Evolutionary conservation across 176 grass and related monocot genomes (phyloP).

Genomic region (Metroxylon sagu): DNA sequence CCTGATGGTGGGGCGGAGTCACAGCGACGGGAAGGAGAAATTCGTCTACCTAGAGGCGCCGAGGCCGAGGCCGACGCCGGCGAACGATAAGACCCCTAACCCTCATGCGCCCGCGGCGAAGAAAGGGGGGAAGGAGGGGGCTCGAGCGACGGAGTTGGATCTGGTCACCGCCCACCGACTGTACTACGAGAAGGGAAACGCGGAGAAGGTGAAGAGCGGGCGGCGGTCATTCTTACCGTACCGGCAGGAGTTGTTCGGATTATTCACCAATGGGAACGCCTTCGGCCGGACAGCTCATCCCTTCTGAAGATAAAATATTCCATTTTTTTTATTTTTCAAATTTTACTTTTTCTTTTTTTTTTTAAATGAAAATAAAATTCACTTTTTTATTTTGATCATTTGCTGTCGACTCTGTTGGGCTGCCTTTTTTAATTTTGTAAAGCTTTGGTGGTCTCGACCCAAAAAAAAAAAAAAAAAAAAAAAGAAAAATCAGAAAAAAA

Average conservation of each 20-base stretch:
- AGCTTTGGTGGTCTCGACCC: too few relatives aligned
- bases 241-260: constrained; percentile 5
- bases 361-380: too few relatives aligned
- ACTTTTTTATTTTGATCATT: too few relatives aligned
- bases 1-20: constrained; percentile 15
- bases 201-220: background rate
- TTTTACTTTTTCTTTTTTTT: too few relatives aligned
- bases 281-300: background rate
- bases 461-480: too few relatives aligned
- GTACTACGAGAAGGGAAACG: constrained; percentile 11
- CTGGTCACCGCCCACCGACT: constrained; percentile 11
- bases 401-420: too few relatives aligned
- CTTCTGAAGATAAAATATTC: background rate
- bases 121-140: background rate
- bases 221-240: constrained; percentile 17
- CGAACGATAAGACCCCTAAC: background rate
- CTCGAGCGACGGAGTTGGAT: constrained; percentile 1
- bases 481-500: too few relatives aligned
- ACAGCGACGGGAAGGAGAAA: constrained; percentile 23
- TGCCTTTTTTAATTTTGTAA: too few relatives aligned
- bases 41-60: constrained; percentile 7
- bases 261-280: background rate
- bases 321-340: background rate
- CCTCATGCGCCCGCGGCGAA: background rate
- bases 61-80: background rate